Evolutionary conservation across 805 yeast species (phyloP).

Genomic region (Jamesozyma spencerorum): DNA sequence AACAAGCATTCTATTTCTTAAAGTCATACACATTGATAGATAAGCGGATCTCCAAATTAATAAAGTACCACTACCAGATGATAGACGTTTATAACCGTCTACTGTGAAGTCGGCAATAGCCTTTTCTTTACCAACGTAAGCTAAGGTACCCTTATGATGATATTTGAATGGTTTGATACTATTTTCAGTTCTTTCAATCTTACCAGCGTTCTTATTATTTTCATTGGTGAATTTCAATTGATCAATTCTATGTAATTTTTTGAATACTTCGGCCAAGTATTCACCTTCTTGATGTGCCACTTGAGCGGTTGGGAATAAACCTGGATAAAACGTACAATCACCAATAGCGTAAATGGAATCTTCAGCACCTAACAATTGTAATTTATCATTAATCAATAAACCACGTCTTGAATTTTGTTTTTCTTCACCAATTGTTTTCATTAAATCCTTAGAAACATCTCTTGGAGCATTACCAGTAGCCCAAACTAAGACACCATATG

Average conservation of each 20-base stretch:
- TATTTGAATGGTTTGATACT: constrained; percentile 60
- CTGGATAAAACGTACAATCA: constrained; percentile 83
- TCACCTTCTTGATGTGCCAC: constrained; percentile 93
- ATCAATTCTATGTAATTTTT: constrained; percentile 54
- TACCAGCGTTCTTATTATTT: constrained; percentile 38
- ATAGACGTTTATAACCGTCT: constrained; percentile 63
- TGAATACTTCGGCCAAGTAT: constrained; percentile 65
- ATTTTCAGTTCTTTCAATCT: constrained; percentile 34
- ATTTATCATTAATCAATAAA: constrained; percentile 69
- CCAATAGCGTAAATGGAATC: constrained; percentile 79
- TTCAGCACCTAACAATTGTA: constrained; percentile 72
- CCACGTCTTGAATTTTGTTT: constrained; percentile 79
- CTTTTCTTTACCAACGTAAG: constrained; percentile 86
- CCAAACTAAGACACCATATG: constrained; percentile 93
- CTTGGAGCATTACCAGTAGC: constrained; percentile 95
- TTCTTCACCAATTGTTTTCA: constrained; percentile 63
- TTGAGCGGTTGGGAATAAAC: constrained; percentile 93
- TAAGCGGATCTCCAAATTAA: constrained; percentile 93
- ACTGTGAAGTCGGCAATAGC: constrained; percentile 78
- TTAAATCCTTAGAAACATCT: constrained; percentile 57
- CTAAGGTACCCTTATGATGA: constrained; percentile 85
- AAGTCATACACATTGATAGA: constrained; percentile 82
- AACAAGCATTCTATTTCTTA: constrained; percentile 80
- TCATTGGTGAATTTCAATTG: constrained; percentile 35
- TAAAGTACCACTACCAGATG: constrained; percentile 82